Percentiles rank a stretch among this genome's conserved stretches.
Conservation (phyloP, 305 asterid genomes). For the Rubia tinctorum region DNA sequence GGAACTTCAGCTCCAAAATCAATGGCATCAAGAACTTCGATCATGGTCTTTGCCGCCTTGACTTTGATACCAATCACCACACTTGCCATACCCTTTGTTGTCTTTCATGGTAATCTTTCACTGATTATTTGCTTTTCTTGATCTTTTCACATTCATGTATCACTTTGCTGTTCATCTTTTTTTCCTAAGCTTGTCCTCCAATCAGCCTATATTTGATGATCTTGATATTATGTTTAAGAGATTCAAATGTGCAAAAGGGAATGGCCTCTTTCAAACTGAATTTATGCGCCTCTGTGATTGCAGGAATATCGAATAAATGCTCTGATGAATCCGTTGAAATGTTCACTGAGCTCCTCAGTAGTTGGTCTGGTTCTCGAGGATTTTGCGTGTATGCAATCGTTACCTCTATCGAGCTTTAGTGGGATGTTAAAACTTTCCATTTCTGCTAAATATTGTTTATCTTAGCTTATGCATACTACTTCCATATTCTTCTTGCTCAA, state of each 20-base stretch:
- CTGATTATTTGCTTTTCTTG: background rate
- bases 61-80: conserved; percentile 38
- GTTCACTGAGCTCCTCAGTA: conserved; percentile 63
- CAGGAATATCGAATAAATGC: conserved; percentile 74
- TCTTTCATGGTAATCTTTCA: conserved; percentile 73
- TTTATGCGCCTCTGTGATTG: conserved; percentile 11
- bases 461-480: background rate
- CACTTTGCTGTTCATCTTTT: conserved; percentile 5
- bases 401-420: background rate
- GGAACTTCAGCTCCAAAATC: background rate
- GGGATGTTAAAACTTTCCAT: background rate
- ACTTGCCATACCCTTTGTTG: conserved; percentile 68
- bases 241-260: no score
- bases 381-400: conserved; percentile 67
- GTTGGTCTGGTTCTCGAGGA: conserved; percentile 83
- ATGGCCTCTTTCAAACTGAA: background rate
- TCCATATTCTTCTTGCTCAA: background rate
- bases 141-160: background rate
- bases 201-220: no score
- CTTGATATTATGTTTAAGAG: no score
- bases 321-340: conserved; percentile 33
- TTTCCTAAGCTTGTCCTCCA: no score
- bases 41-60: conserved; percentile 19
- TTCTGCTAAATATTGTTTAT: background rate
- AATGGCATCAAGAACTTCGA: conserved; percentile 32